These are phyloP conservation scores for Yueomyces sinensis DNA, from an alignment of 805 yeast genomes.

Conservation along the genomic window DNA sequence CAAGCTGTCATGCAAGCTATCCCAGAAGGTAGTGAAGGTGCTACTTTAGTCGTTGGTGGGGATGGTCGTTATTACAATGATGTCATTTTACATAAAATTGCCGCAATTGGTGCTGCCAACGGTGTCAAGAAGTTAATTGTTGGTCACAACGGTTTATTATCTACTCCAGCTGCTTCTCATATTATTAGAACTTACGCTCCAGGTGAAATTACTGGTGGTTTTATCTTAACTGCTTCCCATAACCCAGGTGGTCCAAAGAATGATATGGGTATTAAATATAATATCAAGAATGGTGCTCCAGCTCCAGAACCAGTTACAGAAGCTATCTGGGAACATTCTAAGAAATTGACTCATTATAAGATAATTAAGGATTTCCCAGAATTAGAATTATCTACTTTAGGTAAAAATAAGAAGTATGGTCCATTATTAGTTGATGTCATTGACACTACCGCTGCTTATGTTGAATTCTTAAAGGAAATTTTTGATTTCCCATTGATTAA, in stretches of 20 bases:
- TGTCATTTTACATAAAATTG: conserved; percentile 68
- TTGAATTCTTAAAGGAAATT: conserved; percentile 63
- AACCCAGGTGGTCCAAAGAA: conserved; percentile 94
- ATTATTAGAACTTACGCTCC: conserved; percentile 53
- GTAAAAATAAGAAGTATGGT: conserved; percentile 35
- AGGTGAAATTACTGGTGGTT: conserved; percentile 63
- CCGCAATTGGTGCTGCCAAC: conserved; percentile 79
- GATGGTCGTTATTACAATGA: conserved; percentile 92
- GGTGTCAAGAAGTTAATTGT: conserved; percentile 76
- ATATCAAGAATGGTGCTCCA: conserved; percentile 92
- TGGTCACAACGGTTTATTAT: conserved; percentile 79
- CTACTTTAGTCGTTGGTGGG: conserved; percentile 87
- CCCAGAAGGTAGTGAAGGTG: conserved; percentile 71
- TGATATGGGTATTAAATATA: conserved; percentile 94
- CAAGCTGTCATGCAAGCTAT: conserved; percentile 77
- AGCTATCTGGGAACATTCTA: conserved; percentile 64
- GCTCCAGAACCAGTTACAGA: conserved; percentile 94
- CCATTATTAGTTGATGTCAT: conserved; percentile 67
- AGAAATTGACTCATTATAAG: conserved; percentile 45
- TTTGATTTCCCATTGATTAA: conserved; percentile 80
- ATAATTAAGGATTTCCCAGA: conserved; percentile 43
- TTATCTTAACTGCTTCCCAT: conserved; percentile 91
- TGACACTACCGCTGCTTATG: conserved; percentile 70
- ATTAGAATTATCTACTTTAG: conserved; percentile 50
- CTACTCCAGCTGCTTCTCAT: conserved; percentile 98